Evolutionary conservation across 805 yeast genomes (phyloP).

Genomic region (Cyberlindnera euphorbiae): DNA sequence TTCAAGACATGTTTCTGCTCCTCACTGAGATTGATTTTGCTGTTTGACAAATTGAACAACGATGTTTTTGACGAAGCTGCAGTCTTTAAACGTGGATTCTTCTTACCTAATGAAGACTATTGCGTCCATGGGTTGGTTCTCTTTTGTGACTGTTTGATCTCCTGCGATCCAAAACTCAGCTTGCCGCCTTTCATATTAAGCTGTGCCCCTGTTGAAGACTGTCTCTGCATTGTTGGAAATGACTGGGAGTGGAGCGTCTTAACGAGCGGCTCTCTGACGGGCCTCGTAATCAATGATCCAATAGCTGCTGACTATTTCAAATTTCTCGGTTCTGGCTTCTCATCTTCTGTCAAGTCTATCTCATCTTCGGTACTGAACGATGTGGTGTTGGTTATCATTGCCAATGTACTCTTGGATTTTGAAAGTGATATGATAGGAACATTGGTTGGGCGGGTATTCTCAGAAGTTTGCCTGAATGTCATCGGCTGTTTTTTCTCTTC

Average conservation of each 20-base stretch:
- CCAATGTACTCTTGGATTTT: slow-evolving; percentile 3
- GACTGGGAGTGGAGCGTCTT: slow-evolving; percentile 2
- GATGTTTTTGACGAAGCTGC: not conserved
- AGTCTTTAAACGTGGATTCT: slow-evolving; percentile 12
- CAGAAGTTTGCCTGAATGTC: slow-evolving; percentile 3
- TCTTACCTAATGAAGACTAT: slow-evolving; percentile 4
- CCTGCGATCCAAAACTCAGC: slow-evolving; percentile 6
- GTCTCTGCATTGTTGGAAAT: not conserved
- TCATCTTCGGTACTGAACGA: slow-evolving; percentile 4
- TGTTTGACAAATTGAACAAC: not conserved
- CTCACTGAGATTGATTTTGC: slow-evolving; percentile 25
- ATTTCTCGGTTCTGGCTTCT: slow-evolving; percentile 5
- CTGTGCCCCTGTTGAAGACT: not conserved
- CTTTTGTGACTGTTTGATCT: slow-evolving; percentile 4
- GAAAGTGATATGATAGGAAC: slow-evolving; percentile 2
- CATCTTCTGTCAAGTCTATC: slow-evolving; percentile 7
- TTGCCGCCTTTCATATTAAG: too few species aligned
- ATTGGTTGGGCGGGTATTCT: slow-evolving; percentile 3
- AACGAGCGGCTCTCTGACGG: not conserved
- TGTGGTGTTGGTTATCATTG: slow-evolving; percentile 4
- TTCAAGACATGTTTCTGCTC: slow-evolving; percentile 53
- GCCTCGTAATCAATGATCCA: slow-evolving; percentile 3
- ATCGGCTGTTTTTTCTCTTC: slow-evolving; percentile 12
- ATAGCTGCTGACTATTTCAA: slow-evolving; percentile 11
- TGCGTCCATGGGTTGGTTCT: slow-evolving; percentile 14